Evolutionary conservation across 805 yeast genomes (phyloP).

Genomic region (Yamadazyma phyllophila): DNA sequence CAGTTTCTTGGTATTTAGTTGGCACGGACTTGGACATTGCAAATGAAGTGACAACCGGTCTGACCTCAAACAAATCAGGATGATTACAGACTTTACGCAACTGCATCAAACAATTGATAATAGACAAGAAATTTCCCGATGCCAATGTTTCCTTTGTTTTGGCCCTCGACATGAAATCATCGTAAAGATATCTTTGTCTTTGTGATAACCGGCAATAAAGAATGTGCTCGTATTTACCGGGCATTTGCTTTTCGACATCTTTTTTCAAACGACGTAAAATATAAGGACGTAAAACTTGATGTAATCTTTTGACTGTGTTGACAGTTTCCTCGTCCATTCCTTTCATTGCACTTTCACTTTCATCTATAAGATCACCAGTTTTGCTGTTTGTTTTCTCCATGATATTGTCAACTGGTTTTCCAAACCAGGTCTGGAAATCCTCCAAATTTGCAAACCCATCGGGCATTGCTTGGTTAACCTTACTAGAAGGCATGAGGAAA

Average conservation of each 20-base stretch:
- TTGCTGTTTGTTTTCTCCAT: conserved; percentile 64
- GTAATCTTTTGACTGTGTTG: conserved; percentile 82
- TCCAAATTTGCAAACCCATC: conserved; percentile 95
- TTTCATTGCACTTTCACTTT: conserved; percentile 33
- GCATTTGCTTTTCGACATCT: conserved; percentile 99
- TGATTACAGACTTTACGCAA: conserved; percentile 94
- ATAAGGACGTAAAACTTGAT: conserved; percentile 92
- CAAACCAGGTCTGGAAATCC: conserved; percentile 98
- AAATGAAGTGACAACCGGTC: conserved; percentile 91
- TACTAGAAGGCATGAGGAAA: conserved; percentile 91
- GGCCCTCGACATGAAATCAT: conserved; percentile 96
- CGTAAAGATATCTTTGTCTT: conserved; percentile 87
- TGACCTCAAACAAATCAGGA: conserved; percentile 92
- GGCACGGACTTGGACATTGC: conserved; percentile 67
- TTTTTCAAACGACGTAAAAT: conserved; percentile 86
- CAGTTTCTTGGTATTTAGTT: conserved; percentile 44
- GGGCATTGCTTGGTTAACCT: conserved; percentile 72
- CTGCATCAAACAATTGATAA: conserved; percentile 97
- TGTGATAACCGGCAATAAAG: conserved; percentile 89
- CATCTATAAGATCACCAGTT: conserved; percentile 46
- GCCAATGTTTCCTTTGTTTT: conserved; percentile 91
- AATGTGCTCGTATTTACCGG: conserved; percentile 94
- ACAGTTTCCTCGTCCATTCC: conserved; percentile 71
- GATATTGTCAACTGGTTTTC: conserved; percentile 92
- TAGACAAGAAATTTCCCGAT: conserved; percentile 91